These are phyloP conservation scores for Solanum pimpinellifolium DNA, from an alignment of 257 asterid species.

Conservation along the genomic window DNA sequence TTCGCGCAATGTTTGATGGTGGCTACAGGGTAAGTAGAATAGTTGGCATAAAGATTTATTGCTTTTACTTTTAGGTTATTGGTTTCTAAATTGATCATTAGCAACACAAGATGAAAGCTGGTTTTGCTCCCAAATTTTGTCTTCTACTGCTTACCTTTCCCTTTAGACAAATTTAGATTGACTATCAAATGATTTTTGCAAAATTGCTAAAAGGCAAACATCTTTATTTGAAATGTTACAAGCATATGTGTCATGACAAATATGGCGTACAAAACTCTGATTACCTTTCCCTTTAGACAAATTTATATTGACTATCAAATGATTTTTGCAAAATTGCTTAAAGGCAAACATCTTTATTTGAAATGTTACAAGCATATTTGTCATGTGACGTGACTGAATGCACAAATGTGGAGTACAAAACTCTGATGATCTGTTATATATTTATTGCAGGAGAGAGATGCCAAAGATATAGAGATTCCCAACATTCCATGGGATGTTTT, in stretches of 20 bases:
- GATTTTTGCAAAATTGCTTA: no score
- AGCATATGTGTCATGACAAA: background rate
- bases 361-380: background rate
- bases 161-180: background rate
- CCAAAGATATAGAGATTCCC: conserved; percentile 94
- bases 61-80: background rate
- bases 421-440: background rate
- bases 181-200: background rate
- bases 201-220: background rate
- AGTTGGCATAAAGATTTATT: background rate
- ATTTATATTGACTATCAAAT: background rate
- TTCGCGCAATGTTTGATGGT: conserved; percentile 98
- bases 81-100: background rate
- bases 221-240: background rate
- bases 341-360: background rate
- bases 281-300: background rate
- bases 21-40: conserved; percentile 79
- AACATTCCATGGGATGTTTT: conserved; percentile 96
- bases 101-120: background rate
- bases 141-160: background rate
- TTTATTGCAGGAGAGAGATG: conserved; percentile 80
- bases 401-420: background rate
- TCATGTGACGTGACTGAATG: background rate
- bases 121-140: background rate
- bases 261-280: background rate